Base-by-base conservation (phyloP, 805 yeast genomes). In the Candida coleopterorum region DNA sequence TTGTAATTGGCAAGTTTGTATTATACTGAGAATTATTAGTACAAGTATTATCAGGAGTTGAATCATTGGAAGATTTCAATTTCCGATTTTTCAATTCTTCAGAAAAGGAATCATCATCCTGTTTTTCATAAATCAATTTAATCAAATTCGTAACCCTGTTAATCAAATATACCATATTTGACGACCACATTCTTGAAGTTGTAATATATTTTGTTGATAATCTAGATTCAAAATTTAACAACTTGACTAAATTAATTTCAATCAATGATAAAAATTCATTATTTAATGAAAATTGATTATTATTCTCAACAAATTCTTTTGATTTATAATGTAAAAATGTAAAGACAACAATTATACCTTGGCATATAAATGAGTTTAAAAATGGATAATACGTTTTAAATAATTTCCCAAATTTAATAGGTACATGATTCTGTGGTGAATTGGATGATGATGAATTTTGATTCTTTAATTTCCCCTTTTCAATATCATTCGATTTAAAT, bases 301-400 rank as follows among this genome's bases (percentile, higher is more conserved):
- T 29, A 29, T 42, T 30, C 40, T 45, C 26, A 40, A 43, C 32
- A 42, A 43, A 24, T 17, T 32, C 38, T 12, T 55, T 55, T 36
- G 55, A 64, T 17, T 68, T 68, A 36, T 67, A 53, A 46, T 71
- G 74, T 45, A 74, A 51, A 42, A 73, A 50, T 1, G 76, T 72
- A 53, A 66, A 74, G 16, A 68, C 60, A 16, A 73, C 76, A 37
- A 74, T 69, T 34, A 74, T 56, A 2, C 77, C 75, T 46, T 74
- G 79, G 48, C 72, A 72, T 9, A 72, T 53, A 35, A 71, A 73
- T 2, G 74, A 62, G 44, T 69, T 70, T 35, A 71, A 62, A 39
- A 71, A 71, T 12, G 77, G 79, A 41, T 63, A 70, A 28, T 52
- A 57, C 25, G 45, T 53, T 44, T 60, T 55, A 59, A 62, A 72